These are phyloP conservation scores for Solanum hybrid DNA, from an alignment of 305 asterid genomes.

Conservation along the genomic window DNA sequence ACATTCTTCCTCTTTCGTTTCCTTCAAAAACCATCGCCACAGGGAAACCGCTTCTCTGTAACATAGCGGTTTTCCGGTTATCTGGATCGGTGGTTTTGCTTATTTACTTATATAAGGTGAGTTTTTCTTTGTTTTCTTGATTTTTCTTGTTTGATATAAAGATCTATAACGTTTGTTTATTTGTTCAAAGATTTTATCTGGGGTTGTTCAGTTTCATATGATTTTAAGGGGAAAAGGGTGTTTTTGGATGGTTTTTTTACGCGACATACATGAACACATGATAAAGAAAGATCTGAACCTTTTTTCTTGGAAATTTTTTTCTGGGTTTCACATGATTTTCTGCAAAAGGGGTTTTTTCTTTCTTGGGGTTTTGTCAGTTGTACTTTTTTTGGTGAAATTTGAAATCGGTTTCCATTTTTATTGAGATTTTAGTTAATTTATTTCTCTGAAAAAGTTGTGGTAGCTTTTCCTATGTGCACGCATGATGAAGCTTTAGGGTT, in stretches of 20 bases:
- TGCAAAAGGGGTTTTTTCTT: background rate
- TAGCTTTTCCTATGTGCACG: background rate
- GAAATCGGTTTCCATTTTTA: background rate
- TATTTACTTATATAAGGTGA: background rate
- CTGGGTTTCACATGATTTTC: background rate
- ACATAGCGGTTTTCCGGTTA: slow-evolving; percentile 17
- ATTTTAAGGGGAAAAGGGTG: background rate
- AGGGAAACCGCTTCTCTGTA: slow-evolving; percentile 20
- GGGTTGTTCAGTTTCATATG: background rate
- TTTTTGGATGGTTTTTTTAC: background rate
- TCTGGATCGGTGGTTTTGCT: background rate
- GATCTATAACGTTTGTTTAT: background rate
- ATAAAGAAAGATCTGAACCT: background rate
- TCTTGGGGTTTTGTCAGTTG: background rate
- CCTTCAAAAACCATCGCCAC: background rate
- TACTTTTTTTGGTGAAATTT: background rate
- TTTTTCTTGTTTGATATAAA: background rate
- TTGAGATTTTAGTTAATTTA: background rate
- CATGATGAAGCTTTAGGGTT: background rate
- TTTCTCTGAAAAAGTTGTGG: background rate
- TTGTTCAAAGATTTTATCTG: background rate
- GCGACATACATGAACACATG: background rate
- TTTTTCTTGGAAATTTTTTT: background rate
- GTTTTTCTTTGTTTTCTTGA: background rate
- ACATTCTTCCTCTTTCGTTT: background rate